Conservation (phyloP, 78 protist genomes). For the Anaeramoeba flamelloides region DNA sequence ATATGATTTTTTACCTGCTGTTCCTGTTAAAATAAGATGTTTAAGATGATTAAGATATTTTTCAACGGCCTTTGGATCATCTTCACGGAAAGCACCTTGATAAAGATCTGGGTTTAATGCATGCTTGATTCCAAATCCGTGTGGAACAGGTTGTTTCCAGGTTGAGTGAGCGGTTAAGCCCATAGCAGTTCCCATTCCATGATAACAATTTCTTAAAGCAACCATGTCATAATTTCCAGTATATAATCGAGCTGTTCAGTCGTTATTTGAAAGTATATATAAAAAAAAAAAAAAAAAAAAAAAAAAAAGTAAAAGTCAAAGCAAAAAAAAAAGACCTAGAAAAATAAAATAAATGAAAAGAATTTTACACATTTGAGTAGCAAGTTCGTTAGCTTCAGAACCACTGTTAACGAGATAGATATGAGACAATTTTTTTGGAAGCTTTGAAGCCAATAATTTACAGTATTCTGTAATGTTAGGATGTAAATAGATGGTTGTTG, state of each 20-base stretch:
- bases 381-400: slow-evolving; percentile 70
- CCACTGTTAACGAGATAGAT: slow-evolving; percentile 53
- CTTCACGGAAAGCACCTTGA: no score
- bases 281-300: no score
- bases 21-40: no score
- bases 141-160: background rate
- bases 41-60: no score
- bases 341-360: no score
- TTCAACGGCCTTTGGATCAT: no score
- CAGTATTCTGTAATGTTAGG: slow-evolving; percentile 11
- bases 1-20: no score
- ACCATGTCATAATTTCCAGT: slow-evolving; percentile 17
- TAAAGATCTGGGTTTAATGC: background rate
- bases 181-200: slow-evolving; percentile 31
- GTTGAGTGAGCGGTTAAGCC: background rate
- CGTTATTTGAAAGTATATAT: no score
- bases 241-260: slow-evolving; percentile 33
- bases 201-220: slow-evolving; percentile 42
- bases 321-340: no score
- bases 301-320: no score
- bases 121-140: background rate
- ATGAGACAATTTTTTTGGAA: slow-evolving; percentile 20
- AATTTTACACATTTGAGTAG: slow-evolving; percentile 44
- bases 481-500: slow-evolving; percentile 23
- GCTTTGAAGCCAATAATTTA: slow-evolving; percentile 8